These are phyloP conservation scores for Globisporangium cylindrosporum DNA, from an alignment of 352 stramenopile species.

Conservation along the genomic window DNA sequence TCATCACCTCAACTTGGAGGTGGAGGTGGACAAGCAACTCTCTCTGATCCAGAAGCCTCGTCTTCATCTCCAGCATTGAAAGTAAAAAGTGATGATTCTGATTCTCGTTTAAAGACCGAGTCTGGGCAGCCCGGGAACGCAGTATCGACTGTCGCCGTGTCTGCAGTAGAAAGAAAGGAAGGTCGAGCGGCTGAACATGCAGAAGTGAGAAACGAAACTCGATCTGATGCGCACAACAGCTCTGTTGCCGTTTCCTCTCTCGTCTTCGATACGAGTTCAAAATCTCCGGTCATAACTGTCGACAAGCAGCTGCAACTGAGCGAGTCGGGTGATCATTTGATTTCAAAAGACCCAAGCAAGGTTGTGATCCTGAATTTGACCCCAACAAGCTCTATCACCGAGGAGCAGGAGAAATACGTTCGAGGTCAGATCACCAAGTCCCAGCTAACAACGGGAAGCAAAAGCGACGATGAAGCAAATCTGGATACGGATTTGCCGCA, in stretches of 20 bases:
- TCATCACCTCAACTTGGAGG: not conserved
- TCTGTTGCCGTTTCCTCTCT: constrained; percentile 5
- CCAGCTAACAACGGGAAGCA: not conserved
- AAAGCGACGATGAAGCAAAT: not conserved
- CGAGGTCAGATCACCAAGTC: constrained; percentile 20
- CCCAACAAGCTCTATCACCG: not conserved
- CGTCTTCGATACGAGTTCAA: not conserved
- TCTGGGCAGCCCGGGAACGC: not conserved
- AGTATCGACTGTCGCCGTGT: not conserved
- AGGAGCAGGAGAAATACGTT: constrained; percentile 24
- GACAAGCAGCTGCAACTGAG: constrained; percentile 17
- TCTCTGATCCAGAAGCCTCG: not conserved
- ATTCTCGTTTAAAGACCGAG: not conserved
- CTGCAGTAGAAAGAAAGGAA: not conserved
- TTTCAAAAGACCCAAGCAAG: constrained; percentile 6
- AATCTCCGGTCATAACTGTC: not conserved
- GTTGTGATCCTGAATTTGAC: constrained; percentile 13
- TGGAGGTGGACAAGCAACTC: not conserved
- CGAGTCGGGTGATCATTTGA: not conserved
- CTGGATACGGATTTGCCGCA: constrained; percentile 1
- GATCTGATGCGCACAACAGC: not conserved
- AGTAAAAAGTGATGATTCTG: not conserved
- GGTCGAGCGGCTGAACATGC: not conserved
- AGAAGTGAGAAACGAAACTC: not conserved
- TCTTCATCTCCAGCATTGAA: not conserved